These are phyloP conservation scores for Papiliotrema terrestris DNA, from an alignment of 1,284 basidiomycete species.

Conservation along the genomic window DNA sequence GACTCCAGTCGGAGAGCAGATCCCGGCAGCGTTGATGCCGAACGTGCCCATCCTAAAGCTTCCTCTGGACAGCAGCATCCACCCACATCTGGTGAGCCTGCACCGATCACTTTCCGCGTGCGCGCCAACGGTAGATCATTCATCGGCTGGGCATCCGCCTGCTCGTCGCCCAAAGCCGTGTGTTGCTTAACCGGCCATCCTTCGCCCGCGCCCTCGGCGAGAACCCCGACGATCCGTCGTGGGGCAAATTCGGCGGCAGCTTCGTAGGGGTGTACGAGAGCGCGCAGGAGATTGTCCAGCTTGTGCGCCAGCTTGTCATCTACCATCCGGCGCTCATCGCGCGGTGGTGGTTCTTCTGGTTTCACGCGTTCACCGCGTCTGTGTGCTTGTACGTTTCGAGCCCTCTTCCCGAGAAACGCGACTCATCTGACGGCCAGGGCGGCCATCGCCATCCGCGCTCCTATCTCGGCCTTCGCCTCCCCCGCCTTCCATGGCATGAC, in stretches of 20 bases:
- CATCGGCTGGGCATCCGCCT: slow-evolving; percentile 46
- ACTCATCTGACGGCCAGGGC: slow-evolving; percentile 16
- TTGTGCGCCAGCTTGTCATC: slow-evolving; percentile 44
- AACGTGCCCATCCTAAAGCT: slow-evolving; percentile 38
- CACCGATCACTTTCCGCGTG: not conserved
- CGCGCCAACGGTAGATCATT: slow-evolving; percentile 26
- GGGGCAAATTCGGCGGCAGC: slow-evolving; percentile 28
- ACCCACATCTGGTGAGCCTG: slow-evolving; percentile 35
- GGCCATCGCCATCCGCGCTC: slow-evolving; percentile 44
- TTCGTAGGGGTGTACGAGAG: slow-evolving; percentile 44
- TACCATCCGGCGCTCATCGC: slow-evolving; percentile 45
- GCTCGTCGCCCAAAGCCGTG: slow-evolving; percentile 39
- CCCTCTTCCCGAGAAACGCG: too few species aligned
- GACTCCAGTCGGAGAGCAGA: not conserved
- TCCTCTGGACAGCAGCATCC: slow-evolving; percentile 33
- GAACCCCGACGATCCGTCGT: slow-evolving; percentile 31
- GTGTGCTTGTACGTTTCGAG: slow-evolving; percentile 39
- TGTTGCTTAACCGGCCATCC: slow-evolving; percentile 43
- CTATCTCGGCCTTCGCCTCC: slow-evolving; percentile 42
- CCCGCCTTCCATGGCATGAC: slow-evolving; percentile 41
- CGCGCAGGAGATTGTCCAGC: slow-evolving; percentile 45
- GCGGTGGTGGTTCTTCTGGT: slow-evolving; percentile 47
- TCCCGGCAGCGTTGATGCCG: not conserved
- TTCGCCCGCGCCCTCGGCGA: slow-evolving; percentile 43
- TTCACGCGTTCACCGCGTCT: slow-evolving; percentile 45